A percentile compares a stretch with the other conserved stretches of the same genome.
Conservation (phyloP, 352 stramenopile species). For the Phytophthora crassamura region DNA sequence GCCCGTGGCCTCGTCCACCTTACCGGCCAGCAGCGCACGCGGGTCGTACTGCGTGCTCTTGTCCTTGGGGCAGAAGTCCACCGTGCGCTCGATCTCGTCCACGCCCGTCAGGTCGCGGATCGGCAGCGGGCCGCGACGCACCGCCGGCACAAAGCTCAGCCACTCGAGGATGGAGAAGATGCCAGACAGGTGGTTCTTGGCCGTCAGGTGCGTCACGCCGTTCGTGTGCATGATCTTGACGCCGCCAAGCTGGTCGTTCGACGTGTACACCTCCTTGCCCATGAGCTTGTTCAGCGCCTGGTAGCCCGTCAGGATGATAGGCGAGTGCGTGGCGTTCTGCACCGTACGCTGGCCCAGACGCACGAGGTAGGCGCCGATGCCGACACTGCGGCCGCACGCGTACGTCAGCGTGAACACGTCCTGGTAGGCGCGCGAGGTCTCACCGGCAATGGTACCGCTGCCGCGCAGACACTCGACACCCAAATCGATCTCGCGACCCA, state of each 20-base stretch:
- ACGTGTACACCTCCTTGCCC: constrained; percentile 99
- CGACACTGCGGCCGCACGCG: constrained; percentile 98
- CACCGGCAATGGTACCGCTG: constrained; percentile 98
- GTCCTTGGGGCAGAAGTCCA: constrained; percentile 93
- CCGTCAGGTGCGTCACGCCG: constrained; percentile 98
- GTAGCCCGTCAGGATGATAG: constrained; percentile 99
- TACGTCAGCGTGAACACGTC: constrained; percentile 99
- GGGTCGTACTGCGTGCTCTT: constrained; percentile 97
- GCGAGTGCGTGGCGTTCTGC: constrained; percentile 97
- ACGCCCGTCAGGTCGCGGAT: constrained; percentile 84
- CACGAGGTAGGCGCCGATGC: constrained; percentile 99
- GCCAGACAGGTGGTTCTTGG: constrained; percentile 97
- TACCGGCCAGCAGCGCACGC: constrained; percentile 92
- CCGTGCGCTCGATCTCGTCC: constrained; percentile 88
- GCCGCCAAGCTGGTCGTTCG: constrained; percentile 99
- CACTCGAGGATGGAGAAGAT: constrained; percentile 97
- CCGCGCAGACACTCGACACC: constrained; percentile 99
- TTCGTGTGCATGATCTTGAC: constrained; percentile 99
- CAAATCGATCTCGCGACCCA: constrained; percentile 97
- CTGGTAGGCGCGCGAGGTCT: constrained; percentile 98
- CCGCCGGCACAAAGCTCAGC: constrained; percentile 98
- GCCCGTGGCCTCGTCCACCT: constrained; percentile 75
- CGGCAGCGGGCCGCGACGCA: constrained; percentile 76
- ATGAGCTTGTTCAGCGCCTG: constrained; percentile 99
- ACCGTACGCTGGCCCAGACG: constrained; percentile 99